Conservation (phyloP, 2,329 filamentous ascomycete species). For the Ophiostoma fasciatum region DNA sequence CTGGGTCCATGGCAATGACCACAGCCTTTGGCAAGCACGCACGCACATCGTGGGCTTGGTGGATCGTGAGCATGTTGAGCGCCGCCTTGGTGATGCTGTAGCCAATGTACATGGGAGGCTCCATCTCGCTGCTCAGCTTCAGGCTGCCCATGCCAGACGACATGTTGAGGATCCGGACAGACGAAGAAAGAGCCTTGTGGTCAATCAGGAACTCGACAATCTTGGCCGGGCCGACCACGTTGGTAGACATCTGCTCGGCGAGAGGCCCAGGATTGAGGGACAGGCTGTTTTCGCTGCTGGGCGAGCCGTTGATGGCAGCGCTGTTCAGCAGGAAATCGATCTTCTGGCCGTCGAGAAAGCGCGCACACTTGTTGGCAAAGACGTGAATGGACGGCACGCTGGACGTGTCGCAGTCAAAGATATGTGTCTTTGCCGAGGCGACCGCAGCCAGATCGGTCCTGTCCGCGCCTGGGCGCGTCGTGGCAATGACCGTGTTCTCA, state of each 20-base stretch:
- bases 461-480: constrained; percentile 15
- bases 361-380: constrained; percentile 13
- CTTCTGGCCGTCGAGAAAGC: constrained; percentile 18
- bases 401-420: constrained; percentile 19
- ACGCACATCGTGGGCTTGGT: constrained; percentile 15
- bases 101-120: constrained; percentile 16
- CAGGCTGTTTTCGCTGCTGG: constrained; percentile 21
- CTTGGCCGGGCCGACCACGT: constrained; percentile 32
- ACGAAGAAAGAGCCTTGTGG: constrained; percentile 13
- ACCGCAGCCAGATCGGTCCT: constrained; percentile 14
- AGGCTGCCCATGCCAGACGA: constrained; percentile 25
- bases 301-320: constrained; percentile 21
- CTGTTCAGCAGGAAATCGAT: constrained; percentile 21
- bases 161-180: constrained; percentile 25
- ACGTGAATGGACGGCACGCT: constrained; percentile 18
- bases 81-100: constrained; percentile 22
- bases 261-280: constrained; percentile 22
- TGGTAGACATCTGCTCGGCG: constrained; percentile 25
- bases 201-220: constrained; percentile 23
- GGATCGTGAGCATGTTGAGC: constrained; percentile 20
- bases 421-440: constrained; percentile 13
- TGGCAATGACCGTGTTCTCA: constrained; percentile 17
- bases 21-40: constrained; percentile 13
- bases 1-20: constrained; percentile 19
- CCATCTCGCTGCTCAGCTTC: constrained; percentile 15